These are phyloP conservation scores for Nemania serpens DNA, from an alignment of 2,329 filamentous ascomycete genomes.

Conservation along the genomic window DNA sequence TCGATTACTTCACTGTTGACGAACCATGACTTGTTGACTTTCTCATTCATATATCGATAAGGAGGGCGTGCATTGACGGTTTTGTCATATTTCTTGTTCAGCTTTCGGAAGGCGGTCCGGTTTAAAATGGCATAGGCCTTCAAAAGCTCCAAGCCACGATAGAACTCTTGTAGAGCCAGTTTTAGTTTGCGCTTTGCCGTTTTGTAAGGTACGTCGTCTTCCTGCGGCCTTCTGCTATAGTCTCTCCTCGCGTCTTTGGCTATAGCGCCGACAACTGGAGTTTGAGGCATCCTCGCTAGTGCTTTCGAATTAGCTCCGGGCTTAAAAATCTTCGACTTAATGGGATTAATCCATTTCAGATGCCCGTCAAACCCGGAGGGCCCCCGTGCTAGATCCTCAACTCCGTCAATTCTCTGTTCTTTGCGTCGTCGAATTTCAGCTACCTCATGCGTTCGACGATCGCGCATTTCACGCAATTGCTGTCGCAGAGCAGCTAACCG, in stretches of 20 bases:
- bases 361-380: constrained; percentile 34
- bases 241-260: constrained; percentile 47
- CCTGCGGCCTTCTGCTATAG: constrained; percentile 55
- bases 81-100: constrained; percentile 99
- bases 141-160: constrained; percentile 85
- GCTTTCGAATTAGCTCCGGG: constrained; percentile 66
- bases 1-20: constrained; percentile 88
- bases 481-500: constrained; percentile 73
- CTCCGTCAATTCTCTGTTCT: constrained; percentile 39
- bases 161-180: constrained; percentile 88
- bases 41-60: constrained; percentile 84
- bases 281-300: constrained; percentile 58
- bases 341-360: constrained; percentile 55
- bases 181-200: constrained; percentile 92
- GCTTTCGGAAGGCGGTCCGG: constrained; percentile 90
- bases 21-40: constrained; percentile 89
- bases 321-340: constrained; percentile 59
- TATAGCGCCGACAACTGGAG: constrained; percentile 48
- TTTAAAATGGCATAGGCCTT: constrained; percentile 92
- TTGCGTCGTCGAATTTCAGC: constrained; percentile 48
- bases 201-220: constrained; percentile 76
- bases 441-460: constrained; percentile 77
- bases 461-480: constrained; percentile 92
- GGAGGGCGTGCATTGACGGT: constrained; percentile 77
- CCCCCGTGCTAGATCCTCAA: constrained; percentile 28